These are phyloP conservation scores for Fusarium oligoseptatum DNA, from an alignment of 2,329 filamentous ascomycete genomes.

Conservation along the genomic window DNA sequence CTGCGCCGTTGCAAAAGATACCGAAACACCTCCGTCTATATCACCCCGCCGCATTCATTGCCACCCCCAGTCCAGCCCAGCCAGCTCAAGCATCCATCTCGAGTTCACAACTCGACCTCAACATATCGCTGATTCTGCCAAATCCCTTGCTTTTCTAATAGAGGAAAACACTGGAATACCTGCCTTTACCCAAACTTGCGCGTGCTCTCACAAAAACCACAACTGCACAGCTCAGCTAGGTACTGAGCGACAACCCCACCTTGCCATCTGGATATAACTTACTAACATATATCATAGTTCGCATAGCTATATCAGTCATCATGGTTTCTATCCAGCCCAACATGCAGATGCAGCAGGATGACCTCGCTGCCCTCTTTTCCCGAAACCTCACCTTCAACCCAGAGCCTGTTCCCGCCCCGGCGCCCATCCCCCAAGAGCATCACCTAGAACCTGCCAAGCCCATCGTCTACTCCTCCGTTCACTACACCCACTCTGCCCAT, in stretches of 20 bases:
- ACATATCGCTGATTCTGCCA: constrained; percentile 9
- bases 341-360: constrained; percentile 82
- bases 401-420: constrained; percentile 41
- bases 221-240: constrained; percentile 18
- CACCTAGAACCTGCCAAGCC: constrained; percentile 54
- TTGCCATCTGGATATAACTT: not conserved
- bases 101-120: constrained; percentile 9
- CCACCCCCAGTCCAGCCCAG: constrained; percentile 32
- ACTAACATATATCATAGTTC: constrained; percentile 25
- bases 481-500: constrained; percentile 87
- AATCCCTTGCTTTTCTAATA: constrained; percentile 5
- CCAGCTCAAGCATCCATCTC: constrained; percentile 14
- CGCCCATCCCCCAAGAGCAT: constrained; percentile 41
- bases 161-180: not conserved
- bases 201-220: not conserved
- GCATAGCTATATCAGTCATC: constrained; percentile 26
- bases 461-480: constrained; percentile 81
- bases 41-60: constrained; percentile 38
- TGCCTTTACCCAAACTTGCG: not conserved
- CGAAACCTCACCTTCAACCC: constrained; percentile 77
- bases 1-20: constrained; percentile 32
- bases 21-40: constrained; percentile 35
- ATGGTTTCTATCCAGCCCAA: constrained; percentile 59
- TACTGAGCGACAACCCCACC: constrained; percentile 20
- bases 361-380: constrained; percentile 84